A percentile compares a stretch with the other conserved stretches of the same genome.
These are phyloP conservation scores for Solanum gandarillasii DNA, from an alignment of 257 asterid genomes.

Conservation along the genomic window DNA sequence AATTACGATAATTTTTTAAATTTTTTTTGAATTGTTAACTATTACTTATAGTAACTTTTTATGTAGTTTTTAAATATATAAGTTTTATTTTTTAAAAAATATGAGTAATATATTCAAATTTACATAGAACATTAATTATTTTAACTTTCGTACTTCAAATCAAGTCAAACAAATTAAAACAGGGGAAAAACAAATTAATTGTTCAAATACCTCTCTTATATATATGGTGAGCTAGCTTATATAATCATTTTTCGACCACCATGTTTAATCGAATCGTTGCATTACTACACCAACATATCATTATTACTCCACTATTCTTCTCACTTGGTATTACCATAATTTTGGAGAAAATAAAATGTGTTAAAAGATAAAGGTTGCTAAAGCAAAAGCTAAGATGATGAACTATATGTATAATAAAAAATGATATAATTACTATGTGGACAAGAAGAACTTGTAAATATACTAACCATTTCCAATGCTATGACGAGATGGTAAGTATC, in stretches of 20 bases:
- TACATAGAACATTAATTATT: not conserved
- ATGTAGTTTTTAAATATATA: no score
- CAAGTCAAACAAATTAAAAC: not conserved
- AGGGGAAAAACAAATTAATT: no score
- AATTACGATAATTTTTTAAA: no score
- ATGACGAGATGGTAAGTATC: not conserved
- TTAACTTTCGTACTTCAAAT: no score
- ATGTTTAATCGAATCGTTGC: not conserved
- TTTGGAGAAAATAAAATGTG: not conserved
- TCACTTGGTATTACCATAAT: not conserved
- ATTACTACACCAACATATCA: not conserved
- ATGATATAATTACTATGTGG: not conserved
- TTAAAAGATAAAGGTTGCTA: not conserved
- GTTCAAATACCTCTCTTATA: not conserved
- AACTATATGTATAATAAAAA: not conserved
- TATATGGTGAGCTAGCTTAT: not conserved
- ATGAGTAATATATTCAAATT: not conserved
- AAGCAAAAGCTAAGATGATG: not conserved
- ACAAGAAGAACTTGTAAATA: not conserved
- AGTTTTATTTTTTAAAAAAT: no score
- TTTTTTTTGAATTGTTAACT: no score
- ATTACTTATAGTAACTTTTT: no score
- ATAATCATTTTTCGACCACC: not conserved
- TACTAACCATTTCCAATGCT: not conserved
- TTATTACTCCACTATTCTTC: not conserved